Evolutionary conservation across 2,329 filamentous ascomycete genomes (phyloP).

Genomic region (Cytospora chrysosperma): DNA sequence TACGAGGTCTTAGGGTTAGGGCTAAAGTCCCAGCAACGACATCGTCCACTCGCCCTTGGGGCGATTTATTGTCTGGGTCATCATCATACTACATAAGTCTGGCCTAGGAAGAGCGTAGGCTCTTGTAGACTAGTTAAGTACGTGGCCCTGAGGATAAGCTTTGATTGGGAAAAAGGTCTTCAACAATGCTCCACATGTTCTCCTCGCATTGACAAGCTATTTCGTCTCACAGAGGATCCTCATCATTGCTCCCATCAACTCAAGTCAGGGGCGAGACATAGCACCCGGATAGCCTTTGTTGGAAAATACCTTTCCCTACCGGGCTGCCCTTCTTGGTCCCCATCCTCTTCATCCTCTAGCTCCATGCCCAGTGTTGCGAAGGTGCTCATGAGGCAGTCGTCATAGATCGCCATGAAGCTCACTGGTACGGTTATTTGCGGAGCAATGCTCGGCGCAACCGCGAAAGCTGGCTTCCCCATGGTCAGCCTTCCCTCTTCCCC

Average conservation of each 20-base stretch:
- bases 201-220: neutral
- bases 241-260: neutral
- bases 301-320: constrained; percentile 15
- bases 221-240: neutral
- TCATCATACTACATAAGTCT: too few species aligned
- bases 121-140: too few species aligned
- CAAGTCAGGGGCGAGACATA: constrained; percentile 11
- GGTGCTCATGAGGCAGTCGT: constrained; percentile 47
- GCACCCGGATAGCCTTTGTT: constrained; percentile 6
- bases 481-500: constrained; percentile 35
- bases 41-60: too few species aligned
- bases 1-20: too few species aligned
- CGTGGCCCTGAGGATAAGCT: too few species aligned
- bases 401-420: constrained; percentile 46
- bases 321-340: neutral
- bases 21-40: too few species aligned
- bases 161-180: too few species aligned
- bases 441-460: constrained; percentile 23
- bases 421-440: constrained; percentile 42
- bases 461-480: constrained; percentile 27
- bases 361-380: constrained; percentile 34
- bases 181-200: neutral
- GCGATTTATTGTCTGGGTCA: too few species aligned
- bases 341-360: neutral
- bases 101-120: too few species aligned